Evolutionary conservation across 2,329 filamentous ascomycete species (phyloP), one percentile per base, ranked within the genome.

Genomic region (Paraconiothyrium brasiliense): DNA sequence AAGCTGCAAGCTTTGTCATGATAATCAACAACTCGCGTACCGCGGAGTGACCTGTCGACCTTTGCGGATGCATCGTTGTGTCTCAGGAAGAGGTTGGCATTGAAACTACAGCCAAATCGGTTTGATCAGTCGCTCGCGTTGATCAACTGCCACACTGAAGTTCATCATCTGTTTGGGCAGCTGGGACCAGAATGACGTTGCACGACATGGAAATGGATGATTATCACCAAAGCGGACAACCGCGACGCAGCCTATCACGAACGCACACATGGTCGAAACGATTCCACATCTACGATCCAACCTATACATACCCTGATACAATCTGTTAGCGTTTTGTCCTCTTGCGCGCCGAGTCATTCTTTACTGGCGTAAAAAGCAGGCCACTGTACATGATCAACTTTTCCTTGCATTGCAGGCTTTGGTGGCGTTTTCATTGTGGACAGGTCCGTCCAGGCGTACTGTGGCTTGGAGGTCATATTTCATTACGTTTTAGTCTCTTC

Each of bases 361-460:
- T 55, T 56, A 27, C 32, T 9, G 54, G 54, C 43, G 54, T 37
- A 44, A 48, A 37, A n/a, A 37, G 41, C 54, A 39, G 54, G 54
- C 54, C n/a, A 46, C 54, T 56, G 54, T 56, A 56, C 54, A 56
- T 48, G 54, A 56, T 56, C 54, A 37, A 48, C 32, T 30, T 56
- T 46, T 34, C 41, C 37, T 56, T 56, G 54, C 54, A 56, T 56
- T 34, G 54, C 54, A 39, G 54, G 54, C 46, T 37, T 10, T n/a
- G 41, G 37, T 13, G 54, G 37, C 24, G 39, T 56, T 48, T 47
- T 47, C 11, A 30, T 30, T 16, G 20, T 24, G 54, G 54, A 47
- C 32, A 27, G 10, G 5, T 11, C 16, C 27, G 27, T 56, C 39
- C 41, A 37, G 54, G 54, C 41, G 54, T 32, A 56, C 22, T 22